These are phyloP conservation scores for Russula olivacea DNA, from an alignment of 768 basidiomycete species.

Conservation along the genomic window DNA sequence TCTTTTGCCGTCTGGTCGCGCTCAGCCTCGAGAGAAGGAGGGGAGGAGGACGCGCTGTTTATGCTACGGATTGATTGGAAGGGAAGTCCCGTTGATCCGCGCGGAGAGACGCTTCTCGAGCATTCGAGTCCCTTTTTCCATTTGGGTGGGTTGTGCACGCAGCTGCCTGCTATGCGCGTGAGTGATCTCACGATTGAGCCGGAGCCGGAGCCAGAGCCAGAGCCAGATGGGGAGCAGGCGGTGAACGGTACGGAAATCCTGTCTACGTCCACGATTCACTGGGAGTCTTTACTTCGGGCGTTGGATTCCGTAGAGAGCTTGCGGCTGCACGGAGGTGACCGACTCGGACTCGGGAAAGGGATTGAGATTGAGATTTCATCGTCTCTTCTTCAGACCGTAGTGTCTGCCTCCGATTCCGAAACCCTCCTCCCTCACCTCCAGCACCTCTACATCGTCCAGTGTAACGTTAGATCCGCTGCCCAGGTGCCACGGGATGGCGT, in stretches of 20 bases:
- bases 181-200: neutral
- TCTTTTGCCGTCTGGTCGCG: conserved; percentile 12
- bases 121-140: conserved; percentile 21
- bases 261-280: neutral
- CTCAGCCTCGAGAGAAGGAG: neutral
- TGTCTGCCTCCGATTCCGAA: neutral
- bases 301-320: conserved; percentile 1
- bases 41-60: conserved; percentile 6
- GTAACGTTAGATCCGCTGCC: neutral
- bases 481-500: neutral
- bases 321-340: neutral
- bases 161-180: conserved; percentile 1
- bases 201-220: neutral
- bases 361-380: neutral
- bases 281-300: neutral
- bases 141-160: conserved; percentile 5
- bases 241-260: neutral
- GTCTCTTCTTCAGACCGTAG: neutral
- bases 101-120: conserved; percentile 2
- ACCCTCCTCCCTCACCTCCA: conserved; percentile 10
- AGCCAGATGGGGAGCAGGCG: no score
- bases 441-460: conserved; percentile 4
- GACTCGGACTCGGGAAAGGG: neutral
- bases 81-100: conserved; percentile 15
- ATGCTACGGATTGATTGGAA: conserved; percentile 13